A percentile compares a stretch with the other conserved stretches of the same genome.
Conservation (phyloP, 1,139 yeast species). For the Casaregolazyma lundiana region DNA sequence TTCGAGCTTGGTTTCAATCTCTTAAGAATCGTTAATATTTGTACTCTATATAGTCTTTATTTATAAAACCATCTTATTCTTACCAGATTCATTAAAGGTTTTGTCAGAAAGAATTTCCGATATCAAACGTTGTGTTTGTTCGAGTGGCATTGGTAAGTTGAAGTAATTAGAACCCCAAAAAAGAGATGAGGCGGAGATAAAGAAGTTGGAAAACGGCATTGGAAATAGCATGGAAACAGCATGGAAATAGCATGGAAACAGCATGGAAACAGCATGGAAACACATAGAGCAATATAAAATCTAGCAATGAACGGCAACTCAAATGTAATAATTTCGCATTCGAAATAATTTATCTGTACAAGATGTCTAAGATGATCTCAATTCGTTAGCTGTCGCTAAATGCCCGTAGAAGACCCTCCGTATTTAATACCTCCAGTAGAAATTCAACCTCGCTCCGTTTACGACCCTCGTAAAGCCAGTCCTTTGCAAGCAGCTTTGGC, state of each 20-base stretch:
- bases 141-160: too few relatives aligned
- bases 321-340: too few relatives aligned
- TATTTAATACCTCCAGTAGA: constrained; percentile 58
- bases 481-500: constrained; percentile 85
- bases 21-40: background rate
- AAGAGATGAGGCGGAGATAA: background rate
- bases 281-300: too few relatives aligned
- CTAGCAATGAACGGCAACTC: too few relatives aligned
- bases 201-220: background rate
- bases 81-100: background rate
- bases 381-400: constrained; percentile 6
- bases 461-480: constrained; percentile 88
- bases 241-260: too few relatives aligned
- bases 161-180: too few relatives aligned
- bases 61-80: constrained; percentile 1
- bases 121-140: constrained; percentile 1
- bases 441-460: constrained; percentile 85
- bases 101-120: background rate
- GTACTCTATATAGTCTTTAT: background rate
- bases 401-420: constrained; percentile 40
- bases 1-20: constrained; percentile 2
- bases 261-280: too few relatives aligned
- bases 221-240: too few relatives aligned
- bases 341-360: background rate
- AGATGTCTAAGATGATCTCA: too few relatives aligned